These are phyloP conservation scores for Globisporangium middletonii DNA, from an alignment of 352 stramenopile species.

Conservation along the genomic window DNA sequence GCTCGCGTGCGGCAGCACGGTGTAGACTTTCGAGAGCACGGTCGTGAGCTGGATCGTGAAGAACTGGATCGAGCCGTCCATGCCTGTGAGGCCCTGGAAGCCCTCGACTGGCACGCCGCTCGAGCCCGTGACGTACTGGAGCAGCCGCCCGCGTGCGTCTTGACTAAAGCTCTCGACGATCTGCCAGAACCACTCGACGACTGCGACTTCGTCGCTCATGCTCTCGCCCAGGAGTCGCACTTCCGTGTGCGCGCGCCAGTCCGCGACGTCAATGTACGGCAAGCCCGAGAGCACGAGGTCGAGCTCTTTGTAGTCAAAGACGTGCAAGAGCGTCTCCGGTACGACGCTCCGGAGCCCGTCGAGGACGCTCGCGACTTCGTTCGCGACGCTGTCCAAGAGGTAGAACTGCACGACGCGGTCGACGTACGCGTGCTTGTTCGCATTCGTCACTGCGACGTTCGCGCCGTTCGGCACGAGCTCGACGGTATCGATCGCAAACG, in stretches of 20 bases:
- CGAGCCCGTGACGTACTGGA: constrained; percentile 84
- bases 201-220: constrained; percentile 23
- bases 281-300: constrained; percentile 75
- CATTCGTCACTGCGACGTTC: constrained; percentile 81
- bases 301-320: constrained; percentile 98
- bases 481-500: constrained; percentile 51
- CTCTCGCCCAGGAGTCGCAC: constrained; percentile 31
- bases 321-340: constrained; percentile 91
- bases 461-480: constrained; percentile 60
- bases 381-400: constrained; percentile 89
- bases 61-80: constrained; percentile 61
- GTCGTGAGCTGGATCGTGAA: constrained; percentile 73
- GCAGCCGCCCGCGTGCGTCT: constrained; percentile 50
- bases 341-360: constrained; percentile 94
- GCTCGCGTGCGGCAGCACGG: constrained; percentile 61
- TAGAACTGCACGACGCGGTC: constrained; percentile 92
- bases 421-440: constrained; percentile 95
- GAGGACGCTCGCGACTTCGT: constrained; percentile 80
- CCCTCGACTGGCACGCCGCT: constrained; percentile 75
- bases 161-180: constrained; percentile 54
- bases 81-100: constrained; percentile 74
- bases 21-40: constrained; percentile 35
- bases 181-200: constrained; percentile 82
- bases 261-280: constrained; percentile 73
- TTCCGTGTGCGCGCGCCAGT: constrained; percentile 82